phyloP scores from a whole-genome alignment of 2,329 filamentous ascomycete genomes.

The Macroventuria anomochaeta region DNA sequence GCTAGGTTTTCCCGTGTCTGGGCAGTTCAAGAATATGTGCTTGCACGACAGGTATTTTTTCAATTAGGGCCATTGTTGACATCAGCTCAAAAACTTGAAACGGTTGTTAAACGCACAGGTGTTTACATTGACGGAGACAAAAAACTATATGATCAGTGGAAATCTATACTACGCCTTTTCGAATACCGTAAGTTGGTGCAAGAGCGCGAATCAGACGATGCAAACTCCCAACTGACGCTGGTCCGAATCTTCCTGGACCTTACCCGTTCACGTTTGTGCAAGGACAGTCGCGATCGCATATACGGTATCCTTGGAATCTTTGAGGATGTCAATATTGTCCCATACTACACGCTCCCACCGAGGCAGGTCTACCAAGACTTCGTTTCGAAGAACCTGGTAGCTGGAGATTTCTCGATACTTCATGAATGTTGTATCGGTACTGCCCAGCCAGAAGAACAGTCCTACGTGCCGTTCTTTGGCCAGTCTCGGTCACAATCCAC shows the following conservation, averaged over 20 bases:
- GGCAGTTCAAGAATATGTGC: conserved; percentile 15
- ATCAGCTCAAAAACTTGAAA: conserved; percentile 7
- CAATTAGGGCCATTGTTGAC: conserved; percentile 4
- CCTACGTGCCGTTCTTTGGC: conserved; percentile 13
- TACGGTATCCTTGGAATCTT: conserved; percentile 13
- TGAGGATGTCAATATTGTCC: not conserved
- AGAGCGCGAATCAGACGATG: not conserved
- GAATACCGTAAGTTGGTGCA: conserved; percentile 10
- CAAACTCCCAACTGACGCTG: conserved; percentile 1
- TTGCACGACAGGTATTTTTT: not conserved
- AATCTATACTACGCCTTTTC: conserved; percentile 9
- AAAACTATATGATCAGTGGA: conserved; percentile 7
- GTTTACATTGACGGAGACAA: conserved; percentile 9
- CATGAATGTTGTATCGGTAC: conserved; percentile 17
- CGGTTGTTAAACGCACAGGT: conserved; percentile 5
- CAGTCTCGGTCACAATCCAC: conserved; percentile 2
- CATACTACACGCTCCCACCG: conserved; percentile 2
- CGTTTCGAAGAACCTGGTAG: conserved; percentile 3
- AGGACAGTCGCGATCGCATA: conserved; percentile 15
- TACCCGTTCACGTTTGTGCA: conserved; percentile 9
- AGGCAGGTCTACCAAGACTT: conserved; percentile 11
- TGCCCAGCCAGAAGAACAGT: conserved; percentile 6
- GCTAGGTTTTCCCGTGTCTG: conserved; percentile 9
- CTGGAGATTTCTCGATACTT: conserved; percentile 12
- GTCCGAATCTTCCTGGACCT: conserved; percentile 11